A percentile compares a stretch with the other conserved stretches of the same genome.
phyloP scores from a whole-genome alignment of 1,139 yeast species.

The Yamadazyma jaroonii region DNA sequence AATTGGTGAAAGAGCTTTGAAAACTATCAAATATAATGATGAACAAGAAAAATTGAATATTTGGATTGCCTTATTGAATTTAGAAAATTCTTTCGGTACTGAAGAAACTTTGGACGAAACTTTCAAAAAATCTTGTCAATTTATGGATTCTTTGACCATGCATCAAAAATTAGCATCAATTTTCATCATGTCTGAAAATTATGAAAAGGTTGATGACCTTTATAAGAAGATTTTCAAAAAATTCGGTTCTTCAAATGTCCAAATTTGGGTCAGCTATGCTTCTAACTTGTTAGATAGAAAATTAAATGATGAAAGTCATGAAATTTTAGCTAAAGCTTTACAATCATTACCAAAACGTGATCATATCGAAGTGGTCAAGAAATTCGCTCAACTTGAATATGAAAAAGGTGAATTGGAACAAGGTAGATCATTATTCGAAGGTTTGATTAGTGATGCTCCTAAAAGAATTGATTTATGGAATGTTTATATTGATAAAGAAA shows the following conservation, averaged over 20 bases:
- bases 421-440: slow-evolving; percentile 93
- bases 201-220: slow-evolving; percentile 64
- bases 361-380: slow-evolving; percentile 79
- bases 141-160: slow-evolving; percentile 83
- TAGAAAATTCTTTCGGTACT: slow-evolving; percentile 91
- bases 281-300: slow-evolving; percentile 65
- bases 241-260: slow-evolving; percentile 61
- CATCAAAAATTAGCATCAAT: slow-evolving; percentile 79
- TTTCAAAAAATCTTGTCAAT: slow-evolving; percentile 82
- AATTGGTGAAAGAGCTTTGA: slow-evolving; percentile 87
- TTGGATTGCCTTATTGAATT: slow-evolving; percentile 92
- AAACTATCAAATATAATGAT: slow-evolving; percentile 85
- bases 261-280: slow-evolving; percentile 80
- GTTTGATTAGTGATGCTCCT: slow-evolving; percentile 84
- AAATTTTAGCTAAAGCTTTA: slow-evolving; percentile 68
- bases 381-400: slow-evolving; percentile 88
- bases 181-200: slow-evolving; percentile 70
- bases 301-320: slow-evolving; percentile 61
- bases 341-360: slow-evolving; percentile 69
- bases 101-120: slow-evolving; percentile 76
- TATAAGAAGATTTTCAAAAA: slow-evolving; percentile 73
- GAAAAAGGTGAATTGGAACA: slow-evolving; percentile 87
- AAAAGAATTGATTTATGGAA: slow-evolving; percentile 94
- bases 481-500: slow-evolving; percentile 90
- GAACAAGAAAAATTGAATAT: slow-evolving; percentile 91